Conservation (phyloP, 2,329 filamentous ascomycete genomes). For the Stachybotrys chlorohalonatus region DNA sequence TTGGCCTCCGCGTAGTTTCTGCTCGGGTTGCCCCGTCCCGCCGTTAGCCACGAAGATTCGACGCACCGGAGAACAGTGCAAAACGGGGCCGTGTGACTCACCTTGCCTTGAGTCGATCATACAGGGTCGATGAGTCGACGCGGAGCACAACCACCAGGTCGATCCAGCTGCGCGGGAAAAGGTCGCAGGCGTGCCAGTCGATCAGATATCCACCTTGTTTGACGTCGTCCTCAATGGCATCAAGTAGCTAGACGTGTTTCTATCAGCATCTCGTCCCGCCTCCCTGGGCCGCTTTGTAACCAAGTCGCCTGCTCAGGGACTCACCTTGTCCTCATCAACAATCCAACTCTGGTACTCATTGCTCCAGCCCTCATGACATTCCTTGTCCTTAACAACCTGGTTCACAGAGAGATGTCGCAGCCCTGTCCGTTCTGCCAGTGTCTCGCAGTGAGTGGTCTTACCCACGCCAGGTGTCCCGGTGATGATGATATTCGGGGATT, state of each 20-base stretch:
- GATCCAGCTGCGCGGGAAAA: conserved; percentile 90
- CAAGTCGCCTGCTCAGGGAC: conserved; percentile 5
- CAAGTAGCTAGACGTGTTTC: conserved; percentile 54
- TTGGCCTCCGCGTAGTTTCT: conserved; percentile 80
- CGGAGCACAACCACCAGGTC: conserved; percentile 90
- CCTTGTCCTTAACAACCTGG: conserved; percentile 79
- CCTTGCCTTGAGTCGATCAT: conserved; percentile 73
- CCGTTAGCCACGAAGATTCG: too few species aligned
- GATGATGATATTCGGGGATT: conserved; percentile 78
- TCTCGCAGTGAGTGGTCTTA: conserved; percentile 87
- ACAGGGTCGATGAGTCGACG: conserved; percentile 69
- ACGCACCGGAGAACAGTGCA: too few species aligned
- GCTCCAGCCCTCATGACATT: conserved; percentile 81
- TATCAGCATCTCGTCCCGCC: conserved; percentile 4
- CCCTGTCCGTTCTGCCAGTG: conserved; percentile 65
- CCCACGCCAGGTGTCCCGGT: conserved; percentile 94
- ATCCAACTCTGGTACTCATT: conserved; percentile 82
- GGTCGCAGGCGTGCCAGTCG: conserved; percentile 96
- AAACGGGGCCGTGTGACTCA: conserved; percentile 21
- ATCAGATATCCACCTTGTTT: conserved; percentile 76
- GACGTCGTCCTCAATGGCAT: conserved; percentile 77
- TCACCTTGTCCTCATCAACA: conserved; percentile 91
- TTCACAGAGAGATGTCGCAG: conserved; percentile 83
- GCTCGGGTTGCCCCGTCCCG: not conserved
- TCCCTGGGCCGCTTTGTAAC: not conserved